Base-by-base conservation (phyloP, 306 rosid genomes). In the Purshia tridentata region DNA sequence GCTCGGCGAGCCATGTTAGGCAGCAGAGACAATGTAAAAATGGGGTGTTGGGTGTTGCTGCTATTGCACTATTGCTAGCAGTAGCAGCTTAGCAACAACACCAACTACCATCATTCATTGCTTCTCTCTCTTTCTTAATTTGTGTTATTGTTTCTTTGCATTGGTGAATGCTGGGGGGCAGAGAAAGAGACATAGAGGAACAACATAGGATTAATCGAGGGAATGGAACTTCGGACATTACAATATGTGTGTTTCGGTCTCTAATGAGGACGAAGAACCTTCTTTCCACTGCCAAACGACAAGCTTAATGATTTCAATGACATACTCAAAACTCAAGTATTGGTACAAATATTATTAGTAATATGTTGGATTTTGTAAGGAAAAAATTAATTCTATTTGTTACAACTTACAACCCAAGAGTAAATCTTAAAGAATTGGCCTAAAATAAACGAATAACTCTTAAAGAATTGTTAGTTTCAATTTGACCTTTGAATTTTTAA, bases 1-100 rank as follows among this genome's bases (percentile, higher is more conserved):
- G 61, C 13, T 50, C 53, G 86, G 55, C 88, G 81, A 79, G 87
- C 45, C 91, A 90, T 87, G 20, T 23, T 63, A 29, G 18, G 6
- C 47, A 6, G 74, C 41, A 55, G 63, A 18, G 47, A 59, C 62
- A 51, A 4, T 41, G 39, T 49, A 57, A 14, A 16, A 40, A 19
- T 69, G 49, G 6, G 61, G 62, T 1, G 57, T 20, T 14, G n/a
- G 50, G 68, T 63, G 35, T 6, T 51, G 29, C 46, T 68, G 48
- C 50, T 69, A 62, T 62, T 16, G 39, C 69, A 57, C 65, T 42
- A 10, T 12, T 48, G 45, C 44, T 41, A 12, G 23, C 52, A 55
- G 65, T 41, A 12, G 23, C 52, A 55, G 65, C 65, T 70, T 56
- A 70, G 19, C 53, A 44, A 14, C 19, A 23, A 19, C 52, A 70